Evolutionary conservation across 2,329 filamentous ascomycete genomes (phyloP).

Genomic region (Neobulgaria alba): DNA sequence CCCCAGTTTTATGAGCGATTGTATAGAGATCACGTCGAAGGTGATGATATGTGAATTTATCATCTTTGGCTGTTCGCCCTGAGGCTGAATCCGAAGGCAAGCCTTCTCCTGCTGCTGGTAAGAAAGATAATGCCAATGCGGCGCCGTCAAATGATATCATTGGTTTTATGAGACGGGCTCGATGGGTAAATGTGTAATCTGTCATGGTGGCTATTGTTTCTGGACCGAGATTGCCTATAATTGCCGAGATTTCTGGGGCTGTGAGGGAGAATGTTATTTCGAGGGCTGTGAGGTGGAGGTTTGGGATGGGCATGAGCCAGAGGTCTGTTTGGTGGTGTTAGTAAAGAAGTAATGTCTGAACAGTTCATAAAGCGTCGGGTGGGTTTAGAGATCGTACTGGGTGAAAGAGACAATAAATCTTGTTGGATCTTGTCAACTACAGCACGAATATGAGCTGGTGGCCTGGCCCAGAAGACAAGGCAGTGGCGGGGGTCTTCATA

Average conservation of each 20-base stretch:
- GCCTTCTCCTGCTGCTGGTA: constrained; percentile 64
- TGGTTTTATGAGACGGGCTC: constrained; percentile 71
- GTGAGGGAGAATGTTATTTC: constrained; percentile 79
- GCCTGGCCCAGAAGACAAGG: constrained; percentile 81
- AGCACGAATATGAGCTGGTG: constrained; percentile 60
- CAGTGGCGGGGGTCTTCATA: constrained; percentile 73
- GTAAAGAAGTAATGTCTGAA: constrained; percentile 1
- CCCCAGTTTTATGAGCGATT: constrained; percentile 49
- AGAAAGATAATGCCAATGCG: constrained; percentile 77
- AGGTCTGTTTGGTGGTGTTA: constrained; percentile 45
- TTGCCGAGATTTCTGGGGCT: constrained; percentile 52
- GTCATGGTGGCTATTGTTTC: constrained; percentile 48
- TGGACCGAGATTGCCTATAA: constrained; percentile 50
- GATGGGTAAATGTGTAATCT: constrained; percentile 57
- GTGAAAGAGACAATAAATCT: constrained; percentile 53
- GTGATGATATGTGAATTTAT: constrained; percentile 82
- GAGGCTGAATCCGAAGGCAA: constrained; percentile 18
- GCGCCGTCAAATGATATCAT: constrained; percentile 76
- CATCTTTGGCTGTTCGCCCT: constrained; percentile 38
- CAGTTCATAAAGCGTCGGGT: too few relatives aligned
- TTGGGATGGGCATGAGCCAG: constrained; percentile 76
- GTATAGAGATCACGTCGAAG: constrained; percentile 71
- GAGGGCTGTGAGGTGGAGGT: constrained; percentile 76
- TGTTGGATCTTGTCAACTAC: constrained; percentile 63
- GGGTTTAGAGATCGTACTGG: constrained; percentile 55